Percentiles rank a stretch among this genome's conserved stretches.
These are phyloP conservation scores for Amanita phalloides DNA, from an alignment of 768 basidiomycete species.

Conservation along the genomic window DNA sequence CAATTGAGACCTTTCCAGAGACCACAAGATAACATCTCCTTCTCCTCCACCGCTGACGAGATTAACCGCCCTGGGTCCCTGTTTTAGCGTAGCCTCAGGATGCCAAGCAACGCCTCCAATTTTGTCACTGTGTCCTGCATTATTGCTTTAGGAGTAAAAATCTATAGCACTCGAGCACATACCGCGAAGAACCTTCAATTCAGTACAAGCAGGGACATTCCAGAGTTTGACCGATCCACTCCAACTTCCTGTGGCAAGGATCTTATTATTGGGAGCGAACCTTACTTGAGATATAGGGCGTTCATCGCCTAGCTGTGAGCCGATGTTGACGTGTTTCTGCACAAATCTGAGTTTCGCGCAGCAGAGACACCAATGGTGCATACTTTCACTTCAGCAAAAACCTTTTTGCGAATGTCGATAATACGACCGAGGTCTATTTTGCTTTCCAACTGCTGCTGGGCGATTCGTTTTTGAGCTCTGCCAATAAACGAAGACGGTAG, in stretches of 20 bases:
- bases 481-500: constrained; percentile 32
- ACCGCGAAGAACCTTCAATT: constrained; percentile 69
- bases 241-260: constrained; percentile 93
- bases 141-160: constrained; percentile 4
- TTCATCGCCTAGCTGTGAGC: constrained; percentile 97
- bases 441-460: constrained; percentile 86
- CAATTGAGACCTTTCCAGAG: constrained; percentile 56
- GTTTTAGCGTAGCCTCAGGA: constrained; percentile 77
- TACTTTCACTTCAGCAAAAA: constrained; percentile 87
- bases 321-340: constrained; percentile 84
- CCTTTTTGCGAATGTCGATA: constrained; percentile 86
- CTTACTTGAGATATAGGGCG: constrained; percentile 89
- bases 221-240: constrained; percentile 91
- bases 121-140: constrained; percentile 73
- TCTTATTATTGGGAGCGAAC: constrained; percentile 84
- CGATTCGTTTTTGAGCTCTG: constrained; percentile 94
- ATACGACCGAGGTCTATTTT: constrained; percentile 79
- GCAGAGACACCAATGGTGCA: constrained; percentile 10
- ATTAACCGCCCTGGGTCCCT: constrained; percentile 57
- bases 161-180: constrained; percentile 6
- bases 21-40: constrained; percentile 80
- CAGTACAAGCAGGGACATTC: constrained; percentile 88
- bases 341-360: not conserved
- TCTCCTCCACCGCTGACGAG: constrained; percentile 90
- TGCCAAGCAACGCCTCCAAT: constrained; percentile 98